Conservation (phyloP, 2,329 filamentous ascomycete species). For the Phialophora expanda region DNA sequence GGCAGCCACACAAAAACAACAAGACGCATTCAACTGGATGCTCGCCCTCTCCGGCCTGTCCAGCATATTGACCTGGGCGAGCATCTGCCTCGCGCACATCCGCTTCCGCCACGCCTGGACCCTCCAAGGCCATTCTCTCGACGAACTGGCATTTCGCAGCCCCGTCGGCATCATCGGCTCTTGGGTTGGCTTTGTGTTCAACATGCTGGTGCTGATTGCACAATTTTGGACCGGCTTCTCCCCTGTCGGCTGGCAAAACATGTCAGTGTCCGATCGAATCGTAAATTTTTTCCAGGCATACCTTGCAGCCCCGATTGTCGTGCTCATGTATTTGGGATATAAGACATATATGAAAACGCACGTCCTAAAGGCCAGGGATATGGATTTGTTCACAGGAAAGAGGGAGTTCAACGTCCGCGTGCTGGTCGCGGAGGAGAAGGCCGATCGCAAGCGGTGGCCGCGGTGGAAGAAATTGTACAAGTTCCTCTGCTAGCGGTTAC, state of each 20-base stretch:
- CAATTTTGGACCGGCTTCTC: slow-evolving; percentile 51
- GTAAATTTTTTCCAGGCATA: slow-evolving; percentile 44
- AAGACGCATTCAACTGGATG: slow-evolving; percentile 67
- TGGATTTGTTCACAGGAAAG: slow-evolving; percentile 86
- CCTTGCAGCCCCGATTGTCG: slow-evolving; percentile 42
- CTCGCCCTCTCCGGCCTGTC: slow-evolving; percentile 67
- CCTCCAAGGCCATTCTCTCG: slow-evolving; percentile 62
- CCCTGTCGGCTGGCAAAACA: slow-evolving; percentile 37
- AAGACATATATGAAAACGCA: slow-evolving; percentile 75
- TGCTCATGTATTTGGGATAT: slow-evolving; percentile 69
- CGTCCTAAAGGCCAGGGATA: slow-evolving; percentile 70
- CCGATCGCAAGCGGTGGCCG: slow-evolving; percentile 74
- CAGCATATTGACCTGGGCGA: slow-evolving; percentile 69
- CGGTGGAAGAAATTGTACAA: slow-evolving; percentile 78
- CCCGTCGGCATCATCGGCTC: slow-evolving; percentile 66
- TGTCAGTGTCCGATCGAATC: slow-evolving; percentile 31
- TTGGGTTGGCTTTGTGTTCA: slow-evolving; percentile 65
- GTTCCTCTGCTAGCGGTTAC: slow-evolving; percentile 64
- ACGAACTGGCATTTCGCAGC: slow-evolving; percentile 69
- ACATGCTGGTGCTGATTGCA: slow-evolving; percentile 59
- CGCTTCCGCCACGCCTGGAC: slow-evolving; percentile 69
- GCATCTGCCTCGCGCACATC: slow-evolving; percentile 70
- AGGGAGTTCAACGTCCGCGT: slow-evolving; percentile 81
- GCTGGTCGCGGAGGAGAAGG: slow-evolving; percentile 77
- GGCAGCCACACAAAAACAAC: slow-evolving; percentile 51